Base-by-base conservation (phyloP, 345 rosid species). In the Eucalyptus tenuipes region DNA sequence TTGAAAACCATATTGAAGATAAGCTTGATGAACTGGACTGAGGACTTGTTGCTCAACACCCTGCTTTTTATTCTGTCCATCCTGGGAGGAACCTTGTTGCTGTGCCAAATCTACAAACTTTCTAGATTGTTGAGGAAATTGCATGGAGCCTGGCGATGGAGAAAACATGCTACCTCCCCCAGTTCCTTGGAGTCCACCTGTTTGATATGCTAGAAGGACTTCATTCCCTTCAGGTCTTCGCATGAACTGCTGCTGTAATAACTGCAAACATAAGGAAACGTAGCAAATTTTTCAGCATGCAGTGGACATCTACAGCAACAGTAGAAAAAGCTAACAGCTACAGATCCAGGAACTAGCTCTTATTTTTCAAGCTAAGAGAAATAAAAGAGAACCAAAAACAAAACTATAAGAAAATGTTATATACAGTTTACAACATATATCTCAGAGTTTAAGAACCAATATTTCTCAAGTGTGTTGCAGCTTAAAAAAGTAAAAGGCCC, bases 11-110 rank as follows among this genome's bases (percentile, higher is more conserved):
- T 88, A 94, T 90, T 97, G 99, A 47, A 94, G 89, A 94, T 96
- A 96, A 10, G 98, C 99, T 92, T 97, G 99, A 85, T 96, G 99
- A 89, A 92, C 92, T 8, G 98, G 99, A 90, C 92, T 98, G 86
- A 95, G 87, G 86, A 86, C 91, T 91, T 95, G 99, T 88, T 94
- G 96, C 82, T 96, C 98, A 79, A 85, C 88, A 89, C 93, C 90
- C 86, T 93, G 96, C 91, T 88, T 91, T 90, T 96, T 93, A 87
- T 88, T 94, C 90, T 93, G 97, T 86, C 94, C 94, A 52, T 96
- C 99, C 91, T 94, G 99, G 44, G 95, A 75, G 57, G 95, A 91
- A 90, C 93, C 95, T 40, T 95, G 98, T 75, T 93, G 98, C 88
- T 94, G 96, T 92, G 94, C 94, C 91, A 94, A 66, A 75, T 97